These are phyloP conservation scores for Acacia pycnantha DNA, from an alignment of 331 rosid genomes.

Conservation along the genomic window DNA sequence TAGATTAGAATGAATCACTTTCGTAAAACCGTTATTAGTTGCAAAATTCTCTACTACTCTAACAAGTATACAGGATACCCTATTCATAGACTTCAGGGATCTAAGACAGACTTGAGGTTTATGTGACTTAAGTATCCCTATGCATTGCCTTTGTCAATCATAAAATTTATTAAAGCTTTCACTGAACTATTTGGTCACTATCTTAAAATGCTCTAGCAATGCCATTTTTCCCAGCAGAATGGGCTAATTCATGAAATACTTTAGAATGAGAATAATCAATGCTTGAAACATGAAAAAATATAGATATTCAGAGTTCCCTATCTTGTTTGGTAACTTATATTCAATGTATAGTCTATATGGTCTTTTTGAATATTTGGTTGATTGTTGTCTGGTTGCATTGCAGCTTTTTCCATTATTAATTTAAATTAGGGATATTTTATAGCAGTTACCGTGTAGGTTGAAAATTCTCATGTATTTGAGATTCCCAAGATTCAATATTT, in stretches of 20 bases:
- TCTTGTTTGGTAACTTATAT: background rate
- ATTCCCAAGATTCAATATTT: background rate
- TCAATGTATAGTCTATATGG: background rate
- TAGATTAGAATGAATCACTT: background rate
- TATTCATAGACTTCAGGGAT: background rate
- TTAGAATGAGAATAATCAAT: background rate
- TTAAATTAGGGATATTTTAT: background rate
- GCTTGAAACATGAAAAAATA: background rate
- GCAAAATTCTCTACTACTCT: too few relatives aligned
- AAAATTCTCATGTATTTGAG: background rate
- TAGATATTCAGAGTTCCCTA: background rate
- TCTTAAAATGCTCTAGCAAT: background rate
- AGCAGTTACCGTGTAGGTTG: background rate
- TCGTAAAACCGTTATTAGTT: too few relatives aligned
- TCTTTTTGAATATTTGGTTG: background rate
- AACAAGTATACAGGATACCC: background rate
- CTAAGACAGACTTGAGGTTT: background rate
- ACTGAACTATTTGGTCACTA: background rate
- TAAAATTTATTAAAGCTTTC: background rate
- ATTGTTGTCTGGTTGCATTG: background rate
- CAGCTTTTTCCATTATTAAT: background rate
- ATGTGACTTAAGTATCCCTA: background rate
- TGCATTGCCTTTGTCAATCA: background rate
- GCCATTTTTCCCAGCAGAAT: too few relatives aligned
- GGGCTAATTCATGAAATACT: background rate